phyloP scores from a whole-genome alignment of 768 basidiomycete genomes.

The Mycena indigotica region DNA sequence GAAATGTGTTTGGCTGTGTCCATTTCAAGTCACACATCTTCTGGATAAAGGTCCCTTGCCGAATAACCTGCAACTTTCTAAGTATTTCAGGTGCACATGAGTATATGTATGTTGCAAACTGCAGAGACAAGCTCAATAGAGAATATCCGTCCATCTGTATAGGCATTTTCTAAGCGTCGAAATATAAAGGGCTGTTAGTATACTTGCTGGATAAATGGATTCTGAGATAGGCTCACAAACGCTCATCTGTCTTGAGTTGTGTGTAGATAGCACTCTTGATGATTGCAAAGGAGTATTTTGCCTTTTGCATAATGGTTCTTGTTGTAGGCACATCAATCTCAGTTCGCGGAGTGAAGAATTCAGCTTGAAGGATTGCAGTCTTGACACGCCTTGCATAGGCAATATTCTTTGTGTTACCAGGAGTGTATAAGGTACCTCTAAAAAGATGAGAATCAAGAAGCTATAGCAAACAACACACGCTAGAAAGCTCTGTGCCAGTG shows the following conservation, averaged over 20 bases:
- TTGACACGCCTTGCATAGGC: background rate
- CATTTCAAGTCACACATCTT: constrained; percentile 58
- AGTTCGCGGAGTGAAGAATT: background rate
- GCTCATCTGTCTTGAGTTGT: constrained; percentile 14
- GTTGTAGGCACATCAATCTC: constrained; percentile 20
- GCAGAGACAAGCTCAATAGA: constrained; percentile 62
- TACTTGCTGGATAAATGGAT: constrained; percentile 35
- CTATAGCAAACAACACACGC: too few species aligned
- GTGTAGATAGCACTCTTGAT: background rate
- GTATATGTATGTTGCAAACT: constrained; percentile 66
- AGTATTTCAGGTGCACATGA: constrained; percentile 75
- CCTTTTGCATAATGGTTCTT: constrained; percentile 6
- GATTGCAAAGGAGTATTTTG: background rate
- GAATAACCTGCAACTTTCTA: constrained; percentile 71
- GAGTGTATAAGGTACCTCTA: constrained; percentile 39
- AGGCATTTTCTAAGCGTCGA: constrained; percentile 49
- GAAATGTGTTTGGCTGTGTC: constrained; percentile 47
- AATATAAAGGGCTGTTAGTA: constrained; percentile 42
- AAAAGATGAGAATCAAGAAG: constrained; percentile 58
- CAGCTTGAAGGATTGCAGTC: background rate
- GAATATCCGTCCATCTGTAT: constrained; percentile 52
- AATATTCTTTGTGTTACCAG: constrained; percentile 21
- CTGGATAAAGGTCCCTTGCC: constrained; percentile 56
- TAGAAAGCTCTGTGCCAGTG: too few species aligned
- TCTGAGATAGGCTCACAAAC: constrained; percentile 17